Evolutionary conservation across 2,329 filamentous ascomycete species (phyloP).

Genomic region (Xylariales sp.): DNA sequence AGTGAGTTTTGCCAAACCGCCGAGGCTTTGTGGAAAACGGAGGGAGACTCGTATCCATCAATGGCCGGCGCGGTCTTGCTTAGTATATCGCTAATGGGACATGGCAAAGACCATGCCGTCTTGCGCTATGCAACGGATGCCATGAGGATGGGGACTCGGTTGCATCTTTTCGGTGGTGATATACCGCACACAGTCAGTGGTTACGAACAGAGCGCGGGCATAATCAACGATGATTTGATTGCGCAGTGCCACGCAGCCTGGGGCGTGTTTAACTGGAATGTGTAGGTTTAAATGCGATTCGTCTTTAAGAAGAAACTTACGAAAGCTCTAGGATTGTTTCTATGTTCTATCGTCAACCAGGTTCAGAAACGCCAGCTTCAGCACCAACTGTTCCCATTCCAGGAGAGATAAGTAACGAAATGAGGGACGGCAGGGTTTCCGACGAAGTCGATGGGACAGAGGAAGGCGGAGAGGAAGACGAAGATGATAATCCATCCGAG

Average conservation of each 20-base stretch:
- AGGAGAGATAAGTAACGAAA: background rate
- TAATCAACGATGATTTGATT: constrained; percentile 12
- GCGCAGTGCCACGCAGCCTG: constrained; percentile 46
- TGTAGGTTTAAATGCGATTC: constrained; percentile 45
- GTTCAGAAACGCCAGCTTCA: constrained; percentile 40
- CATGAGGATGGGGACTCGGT: constrained; percentile 46
- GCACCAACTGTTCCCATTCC: constrained; percentile 46
- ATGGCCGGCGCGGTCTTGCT: constrained; percentile 51
- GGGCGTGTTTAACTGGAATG: constrained; percentile 54
- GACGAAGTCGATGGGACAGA: background rate
- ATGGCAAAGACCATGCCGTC: constrained; percentile 52
- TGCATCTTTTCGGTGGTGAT: constrained; percentile 48
- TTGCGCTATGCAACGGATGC: constrained; percentile 48
- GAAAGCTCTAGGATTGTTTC: constrained; percentile 45
- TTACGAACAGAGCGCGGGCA: background rate
- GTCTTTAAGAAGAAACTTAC: constrained; percentile 1
- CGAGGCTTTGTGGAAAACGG: constrained; percentile 43
- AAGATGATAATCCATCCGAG: background rate
- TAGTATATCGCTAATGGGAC: constrained; percentile 50
- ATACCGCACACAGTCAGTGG: constrained; percentile 4
- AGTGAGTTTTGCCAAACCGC: constrained; percentile 46
- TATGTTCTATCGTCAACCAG: constrained; percentile 51
- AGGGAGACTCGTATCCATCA: constrained; percentile 44
- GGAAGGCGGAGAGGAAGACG: background rate
- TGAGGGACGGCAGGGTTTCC: background rate